Conservation (phyloP, 73 alveolate genomes). For the Tetrahymena malaccensis region DNA sequence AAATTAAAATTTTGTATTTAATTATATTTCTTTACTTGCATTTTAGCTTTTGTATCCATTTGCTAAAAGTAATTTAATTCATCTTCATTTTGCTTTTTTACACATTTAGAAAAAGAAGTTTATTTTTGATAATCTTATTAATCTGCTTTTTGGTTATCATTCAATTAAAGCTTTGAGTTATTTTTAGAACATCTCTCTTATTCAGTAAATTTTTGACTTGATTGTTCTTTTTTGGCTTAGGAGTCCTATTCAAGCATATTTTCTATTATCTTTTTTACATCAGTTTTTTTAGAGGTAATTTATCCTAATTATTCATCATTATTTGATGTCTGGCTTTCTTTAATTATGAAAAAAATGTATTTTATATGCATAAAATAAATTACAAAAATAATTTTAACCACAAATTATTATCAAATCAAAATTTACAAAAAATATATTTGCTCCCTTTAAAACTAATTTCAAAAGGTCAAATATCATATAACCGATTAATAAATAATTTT, state of each 20-base stretch:
- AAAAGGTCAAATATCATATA: no score
- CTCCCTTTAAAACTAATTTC: no score
- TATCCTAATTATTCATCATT: background rate
- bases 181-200: background rate
- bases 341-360: no score
- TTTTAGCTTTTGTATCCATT: background rate
- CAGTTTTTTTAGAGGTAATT: background rate
- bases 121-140: background rate
- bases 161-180: background rate
- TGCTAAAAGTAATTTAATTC: background rate
- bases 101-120: background rate
- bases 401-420: no score
- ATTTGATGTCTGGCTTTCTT: background rate
- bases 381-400: no score
- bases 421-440: no score
- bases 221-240: background rate
- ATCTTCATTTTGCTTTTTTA: background rate
- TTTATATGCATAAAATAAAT: no score
- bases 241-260: background rate
- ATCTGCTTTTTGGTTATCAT: background rate
- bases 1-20: no score
- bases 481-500: no score
- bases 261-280: background rate
- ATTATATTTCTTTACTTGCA: background rate
- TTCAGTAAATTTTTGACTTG: background rate